Conservation (phyloP, 2,329 filamentous ascomycete species). For the Penicillium concentricum region DNA sequence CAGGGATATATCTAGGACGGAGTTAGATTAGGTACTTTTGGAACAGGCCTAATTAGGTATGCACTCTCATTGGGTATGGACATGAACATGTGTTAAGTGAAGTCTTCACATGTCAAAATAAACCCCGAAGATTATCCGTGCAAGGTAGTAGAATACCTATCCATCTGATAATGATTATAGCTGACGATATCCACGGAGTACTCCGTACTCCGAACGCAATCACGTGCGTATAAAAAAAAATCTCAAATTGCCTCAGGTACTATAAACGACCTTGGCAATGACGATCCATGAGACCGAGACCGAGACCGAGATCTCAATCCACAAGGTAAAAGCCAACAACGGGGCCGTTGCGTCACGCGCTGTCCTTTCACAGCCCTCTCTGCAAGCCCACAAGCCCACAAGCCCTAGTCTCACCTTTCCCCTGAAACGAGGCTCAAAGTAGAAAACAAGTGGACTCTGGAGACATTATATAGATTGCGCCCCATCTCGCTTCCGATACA, state of each 20-base stretch:
- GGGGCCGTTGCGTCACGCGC: slow-evolving; percentile 1
- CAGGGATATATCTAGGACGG: neutral
- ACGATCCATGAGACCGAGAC: neutral
- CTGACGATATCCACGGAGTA: too few species aligned
- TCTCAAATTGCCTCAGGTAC: neutral
- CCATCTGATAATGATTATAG: too few species aligned
- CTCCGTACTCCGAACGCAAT: too few species aligned
- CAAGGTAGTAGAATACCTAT: neutral
- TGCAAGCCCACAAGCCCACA: neutral
- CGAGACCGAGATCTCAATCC: neutral
- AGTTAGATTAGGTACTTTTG: neutral
- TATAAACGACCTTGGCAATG: neutral
- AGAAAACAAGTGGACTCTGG: neutral
- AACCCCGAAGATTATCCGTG: neutral
- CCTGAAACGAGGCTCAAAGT: slow-evolving; percentile 6
- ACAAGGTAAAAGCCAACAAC: neutral
- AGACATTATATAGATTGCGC: neutral
- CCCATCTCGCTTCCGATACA: neutral
- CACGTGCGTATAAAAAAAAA: neutral
- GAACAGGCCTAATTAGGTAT: too few species aligned
- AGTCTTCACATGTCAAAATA: neutral
- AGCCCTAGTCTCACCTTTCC: slow-evolving; percentile 1
- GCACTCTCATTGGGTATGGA: too few species aligned
- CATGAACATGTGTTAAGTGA: neutral
- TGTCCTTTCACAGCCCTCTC: neutral